Conservation (phyloP, 768 basidiomycete genomes). For the Russula vinacea region DNA sequence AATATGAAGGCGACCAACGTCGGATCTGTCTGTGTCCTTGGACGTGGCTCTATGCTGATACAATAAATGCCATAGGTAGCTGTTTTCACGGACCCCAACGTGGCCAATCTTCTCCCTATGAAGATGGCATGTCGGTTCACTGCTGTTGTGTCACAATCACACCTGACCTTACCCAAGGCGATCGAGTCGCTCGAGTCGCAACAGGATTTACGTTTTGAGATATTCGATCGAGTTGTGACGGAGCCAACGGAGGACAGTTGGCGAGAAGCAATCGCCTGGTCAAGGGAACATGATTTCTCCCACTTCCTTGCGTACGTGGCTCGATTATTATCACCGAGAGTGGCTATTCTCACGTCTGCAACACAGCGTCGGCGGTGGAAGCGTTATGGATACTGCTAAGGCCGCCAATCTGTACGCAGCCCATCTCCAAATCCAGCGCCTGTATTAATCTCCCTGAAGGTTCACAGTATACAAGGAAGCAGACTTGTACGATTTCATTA, state of each 20-base stretch:
- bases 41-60: neutral
- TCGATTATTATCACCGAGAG: neutral
- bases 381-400: conserved; percentile 94
- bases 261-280: conserved; percentile 85
- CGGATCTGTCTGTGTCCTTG: conserved; percentile 22
- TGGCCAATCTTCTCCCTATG: conserved; percentile 80
- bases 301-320: conserved; percentile 82
- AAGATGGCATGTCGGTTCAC: conserved; percentile 54
- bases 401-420: conserved; percentile 76
- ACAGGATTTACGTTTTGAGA: conserved; percentile 70
- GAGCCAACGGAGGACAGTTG: conserved; percentile 93
- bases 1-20: conserved; percentile 91
- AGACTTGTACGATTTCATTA: conserved; percentile 94
- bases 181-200: conserved; percentile 78
- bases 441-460: conserved; percentile 39
- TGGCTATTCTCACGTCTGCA: conserved; percentile 1
- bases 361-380: conserved; percentile 82
- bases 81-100: conserved; percentile 88
- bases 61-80: conserved; percentile 59
- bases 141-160: neutral
- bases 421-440: neutral
- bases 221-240: conserved; percentile 76
- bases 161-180: conserved; percentile 45
- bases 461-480: conserved; percentile 90
- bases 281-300: conserved; percentile 81